Percentiles rank a stretch among this genome's conserved stretches.
These are phyloP conservation scores for Candida vaughaniae DNA, from an alignment of 805 yeast genomes.

Conservation along the genomic window DNA sequence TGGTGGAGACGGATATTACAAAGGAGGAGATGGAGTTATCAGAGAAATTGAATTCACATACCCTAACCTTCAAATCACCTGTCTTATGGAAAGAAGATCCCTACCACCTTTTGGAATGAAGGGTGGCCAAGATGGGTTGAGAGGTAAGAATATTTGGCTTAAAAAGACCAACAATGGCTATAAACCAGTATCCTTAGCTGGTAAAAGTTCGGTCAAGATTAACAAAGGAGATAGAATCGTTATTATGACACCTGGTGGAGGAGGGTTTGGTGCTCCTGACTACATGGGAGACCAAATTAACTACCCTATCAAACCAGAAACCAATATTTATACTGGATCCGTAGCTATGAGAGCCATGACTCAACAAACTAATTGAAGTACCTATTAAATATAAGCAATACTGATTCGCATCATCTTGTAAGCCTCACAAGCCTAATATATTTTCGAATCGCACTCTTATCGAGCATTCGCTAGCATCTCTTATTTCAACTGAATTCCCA, in stretches of 20 bases:
- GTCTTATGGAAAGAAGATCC: conserved; percentile 82
- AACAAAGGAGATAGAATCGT: conserved; percentile 40
- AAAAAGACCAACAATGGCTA: conserved; percentile 18
- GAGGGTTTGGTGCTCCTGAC: conserved; percentile 35
- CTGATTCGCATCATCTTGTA: neutral
- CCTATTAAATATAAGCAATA: neutral
- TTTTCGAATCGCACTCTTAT: neutral
- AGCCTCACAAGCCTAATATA: neutral
- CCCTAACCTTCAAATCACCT: conserved; percentile 58
- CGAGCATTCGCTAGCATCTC: neutral
- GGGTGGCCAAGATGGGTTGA: conserved; percentile 75
- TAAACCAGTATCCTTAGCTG: conserved; percentile 28
- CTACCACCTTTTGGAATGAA: conserved; percentile 81
- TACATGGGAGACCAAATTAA: conserved; percentile 10
- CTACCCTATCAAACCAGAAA: conserved; percentile 21
- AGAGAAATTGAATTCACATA: conserved; percentile 76
- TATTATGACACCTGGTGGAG: conserved; percentile 45
- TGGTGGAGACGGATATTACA: conserved; percentile 74
- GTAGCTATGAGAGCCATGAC: conserved; percentile 31
- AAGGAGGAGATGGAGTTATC: conserved; percentile 84
- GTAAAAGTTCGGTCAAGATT: conserved; percentile 31
- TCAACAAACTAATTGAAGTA: conserved; percentile 35
- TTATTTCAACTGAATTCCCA: neutral
- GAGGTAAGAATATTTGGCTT: conserved; percentile 55
- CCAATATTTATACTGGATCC: conserved; percentile 33